A percentile compares a stretch with the other conserved stretches of the same genome.
Conservation (phyloP, 108 stramenopile species). For the Skeletonema menzelii region DNA sequence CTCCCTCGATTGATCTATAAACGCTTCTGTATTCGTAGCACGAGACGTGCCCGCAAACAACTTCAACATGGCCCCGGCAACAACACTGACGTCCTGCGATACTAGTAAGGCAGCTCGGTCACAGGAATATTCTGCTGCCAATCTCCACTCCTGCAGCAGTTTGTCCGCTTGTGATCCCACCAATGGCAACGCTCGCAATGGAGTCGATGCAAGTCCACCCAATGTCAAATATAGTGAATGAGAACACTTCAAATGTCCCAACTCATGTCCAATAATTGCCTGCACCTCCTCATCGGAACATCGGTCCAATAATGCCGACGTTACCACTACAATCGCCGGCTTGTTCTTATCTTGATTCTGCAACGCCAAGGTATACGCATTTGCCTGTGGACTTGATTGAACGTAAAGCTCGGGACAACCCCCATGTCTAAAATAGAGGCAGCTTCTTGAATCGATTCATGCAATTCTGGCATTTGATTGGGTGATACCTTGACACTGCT, state of each 20-base stretch:
- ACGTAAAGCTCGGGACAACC: constrained; percentile 55
- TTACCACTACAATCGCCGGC: constrained; percentile 57
- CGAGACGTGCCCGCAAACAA: constrained; percentile 61
- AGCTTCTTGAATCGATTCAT: constrained; percentile 41
- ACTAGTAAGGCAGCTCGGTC: constrained; percentile 77
- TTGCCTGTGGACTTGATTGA: constrained; percentile 56
- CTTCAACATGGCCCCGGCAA: constrained; percentile 67
- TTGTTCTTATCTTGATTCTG: constrained; percentile 19
- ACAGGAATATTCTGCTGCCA: constrained; percentile 80
- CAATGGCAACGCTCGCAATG: constrained; percentile 41
- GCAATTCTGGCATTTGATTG: constrained; percentile 49
- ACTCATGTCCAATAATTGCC: constrained; percentile 76
- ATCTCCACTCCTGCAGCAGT: constrained; percentile 58
- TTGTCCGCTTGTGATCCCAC: constrained; percentile 36
- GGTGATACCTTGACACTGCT: constrained; percentile 52
- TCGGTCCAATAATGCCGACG: constrained; percentile 58
- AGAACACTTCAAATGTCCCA: constrained; percentile 81
- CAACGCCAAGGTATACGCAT: constrained; percentile 63
- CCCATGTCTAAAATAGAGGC: constrained; percentile 38
- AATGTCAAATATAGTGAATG: constrained; percentile 76
- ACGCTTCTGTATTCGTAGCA: constrained; percentile 48
- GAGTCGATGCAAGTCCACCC: constrained; percentile 51
- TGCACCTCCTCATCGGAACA: constrained; percentile 61
- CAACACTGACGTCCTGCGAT: constrained; percentile 63
- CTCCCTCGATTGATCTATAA: constrained; percentile 60